Conservation (phyloP, 2,329 filamentous ascomycete genomes). For the Arachnopeziza araneosa region DNA sequence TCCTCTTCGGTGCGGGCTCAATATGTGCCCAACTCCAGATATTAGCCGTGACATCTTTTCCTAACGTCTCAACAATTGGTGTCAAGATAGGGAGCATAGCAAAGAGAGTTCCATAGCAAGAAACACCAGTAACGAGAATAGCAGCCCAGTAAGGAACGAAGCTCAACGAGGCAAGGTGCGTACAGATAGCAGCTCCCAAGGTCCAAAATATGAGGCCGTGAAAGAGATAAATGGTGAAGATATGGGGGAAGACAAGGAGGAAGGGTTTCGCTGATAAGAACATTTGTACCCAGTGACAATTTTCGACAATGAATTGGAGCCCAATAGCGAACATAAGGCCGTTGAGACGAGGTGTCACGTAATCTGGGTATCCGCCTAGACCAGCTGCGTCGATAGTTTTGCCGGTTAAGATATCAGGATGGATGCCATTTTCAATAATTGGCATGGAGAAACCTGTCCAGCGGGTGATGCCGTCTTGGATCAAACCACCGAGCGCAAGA, state of each 20-base stretch:
- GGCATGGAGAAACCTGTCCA: constrained; percentile 16
- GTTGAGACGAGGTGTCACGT: constrained; percentile 39
- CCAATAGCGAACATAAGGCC: constrained; percentile 35
- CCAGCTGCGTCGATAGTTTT: constrained; percentile 32
- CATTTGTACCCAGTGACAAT: constrained; percentile 35
- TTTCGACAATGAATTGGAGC: constrained; percentile 32
- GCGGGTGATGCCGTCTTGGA: constrained; percentile 10
- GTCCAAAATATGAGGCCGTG: constrained; percentile 36
- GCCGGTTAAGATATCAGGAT: constrained; percentile 37
- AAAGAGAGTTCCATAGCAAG: too few relatives aligned
- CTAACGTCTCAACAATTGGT: constrained; percentile 18
- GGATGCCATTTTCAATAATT: constrained; percentile 37
- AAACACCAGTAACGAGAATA: too few relatives aligned
- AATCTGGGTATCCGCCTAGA: constrained; percentile 35
- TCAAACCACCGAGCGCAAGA: constrained; percentile 31
- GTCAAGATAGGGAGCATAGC: constrained; percentile 16
- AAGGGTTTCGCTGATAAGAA: constrained; percentile 36
- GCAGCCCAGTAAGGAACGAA: too few relatives aligned
- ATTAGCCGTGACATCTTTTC: constrained; percentile 12
- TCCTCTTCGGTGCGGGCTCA: constrained; percentile 5
- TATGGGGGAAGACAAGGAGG: constrained; percentile 40
- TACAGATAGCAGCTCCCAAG: constrained; percentile 17
- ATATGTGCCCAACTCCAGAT: constrained; percentile 13
- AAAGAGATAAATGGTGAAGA: constrained; percentile 44
- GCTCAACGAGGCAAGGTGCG: too few relatives aligned